Conservation (phyloP, 768 basidiomycete species). For the Boletus sp. region DNA sequence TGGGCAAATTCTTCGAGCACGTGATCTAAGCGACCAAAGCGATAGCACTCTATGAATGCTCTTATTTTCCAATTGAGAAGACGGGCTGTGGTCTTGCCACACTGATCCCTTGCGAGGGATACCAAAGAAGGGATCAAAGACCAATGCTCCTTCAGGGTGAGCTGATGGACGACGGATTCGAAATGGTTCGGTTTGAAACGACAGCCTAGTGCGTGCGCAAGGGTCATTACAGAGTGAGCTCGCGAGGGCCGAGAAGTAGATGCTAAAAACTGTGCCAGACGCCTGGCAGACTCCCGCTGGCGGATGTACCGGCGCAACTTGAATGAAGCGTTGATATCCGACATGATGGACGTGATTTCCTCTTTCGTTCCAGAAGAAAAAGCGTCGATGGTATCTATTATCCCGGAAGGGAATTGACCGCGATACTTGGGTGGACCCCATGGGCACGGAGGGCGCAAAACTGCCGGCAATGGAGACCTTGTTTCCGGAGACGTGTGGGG, state of each 20-base stretch:
- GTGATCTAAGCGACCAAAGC: slow-evolving; percentile 44
- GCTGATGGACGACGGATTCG: slow-evolving; percentile 51
- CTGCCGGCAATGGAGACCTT: neutral
- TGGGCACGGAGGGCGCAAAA: neutral
- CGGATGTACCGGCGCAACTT: slow-evolving; percentile 27
- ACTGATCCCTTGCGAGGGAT: slow-evolving; percentile 47
- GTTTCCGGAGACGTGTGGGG: neutral
- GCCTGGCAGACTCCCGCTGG: slow-evolving; percentile 31
- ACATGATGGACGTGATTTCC: slow-evolving; percentile 8
- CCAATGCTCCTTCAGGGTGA: slow-evolving; percentile 53
- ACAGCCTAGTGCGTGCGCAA: slow-evolving; percentile 52
- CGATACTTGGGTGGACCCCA: neutral
- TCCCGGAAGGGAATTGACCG: slow-evolving; percentile 23
- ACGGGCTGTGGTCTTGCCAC: slow-evolving; percentile 48
- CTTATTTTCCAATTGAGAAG: slow-evolving; percentile 72
- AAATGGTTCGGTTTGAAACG: slow-evolving; percentile 52
- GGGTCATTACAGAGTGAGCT: slow-evolving; percentile 44
- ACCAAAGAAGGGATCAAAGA: slow-evolving; percentile 46
- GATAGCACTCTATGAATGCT: slow-evolving; percentile 54
- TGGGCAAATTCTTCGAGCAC: slow-evolving; percentile 51
- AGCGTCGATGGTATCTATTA: slow-evolving; percentile 27
- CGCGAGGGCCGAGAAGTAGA: slow-evolving; percentile 36
- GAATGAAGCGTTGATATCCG: slow-evolving; percentile 23
- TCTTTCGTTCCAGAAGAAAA: slow-evolving; percentile 19
- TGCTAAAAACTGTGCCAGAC: slow-evolving; percentile 36